Evolutionary conservation across 352 stramenopile species (phyloP), one percentile per base, ranked within the genome.

Genomic region (Globisporangium canariense): DNA sequence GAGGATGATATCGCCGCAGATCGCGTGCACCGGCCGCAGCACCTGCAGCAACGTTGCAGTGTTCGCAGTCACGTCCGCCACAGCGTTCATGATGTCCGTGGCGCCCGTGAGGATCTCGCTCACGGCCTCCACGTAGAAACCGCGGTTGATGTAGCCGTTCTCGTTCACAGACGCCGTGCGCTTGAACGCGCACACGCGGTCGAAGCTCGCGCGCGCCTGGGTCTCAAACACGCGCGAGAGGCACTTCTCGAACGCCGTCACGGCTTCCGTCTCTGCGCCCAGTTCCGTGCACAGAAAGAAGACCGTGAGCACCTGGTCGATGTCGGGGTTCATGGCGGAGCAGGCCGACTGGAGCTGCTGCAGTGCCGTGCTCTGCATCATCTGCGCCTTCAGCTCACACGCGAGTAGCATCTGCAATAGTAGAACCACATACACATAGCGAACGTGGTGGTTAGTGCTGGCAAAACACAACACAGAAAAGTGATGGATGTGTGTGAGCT

Each of bases 71-170:
- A 82, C 74, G 52, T 93, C 84, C 13, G 83, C 81, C n/a, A 93
- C 78, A 0, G 84, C 84, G 61, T 91, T 91, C 78, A 90, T 89
- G 52, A 91, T 78, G 59, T 91, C 84, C 0, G 83, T 91, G 18
- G 83, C 74, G 20, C 82, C 82, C 5, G 76, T 89, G 55, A 93
- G 68, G 20, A 93, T 69, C 70, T 90, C 81, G 53, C 76, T 82
- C 59, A 93, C 69, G 5, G 76, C 81, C 57, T 91, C 79, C 13
- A 91, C 82, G 60, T 93, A 93, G 58, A 91, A 89, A n/a, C 75
- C 74, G 62, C 84, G 84, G 57, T 93, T 84, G 60, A 93, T 92
- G 73, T 95, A 95, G 61, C 86, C 86, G 67, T 92, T 71, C 61
- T 85, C 78, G 58, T 93, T 95, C 3, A 86, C 81, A 22, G 74